Base-by-base conservation (phyloP, 495 filamentous ascomycete genomes). In the Hypoxylon lienhwacheense region DNA sequence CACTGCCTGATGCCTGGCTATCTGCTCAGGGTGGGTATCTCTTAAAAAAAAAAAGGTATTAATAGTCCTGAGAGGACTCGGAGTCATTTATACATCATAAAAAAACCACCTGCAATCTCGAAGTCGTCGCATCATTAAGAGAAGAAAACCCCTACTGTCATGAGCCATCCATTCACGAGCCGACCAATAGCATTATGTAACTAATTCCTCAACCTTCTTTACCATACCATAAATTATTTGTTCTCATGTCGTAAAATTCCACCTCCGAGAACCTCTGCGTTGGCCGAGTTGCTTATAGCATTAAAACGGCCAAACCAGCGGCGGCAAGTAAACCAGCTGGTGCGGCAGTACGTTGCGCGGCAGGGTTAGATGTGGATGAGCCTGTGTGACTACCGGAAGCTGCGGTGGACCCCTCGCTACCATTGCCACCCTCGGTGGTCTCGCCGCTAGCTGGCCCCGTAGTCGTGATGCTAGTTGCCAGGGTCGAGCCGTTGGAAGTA, bases 71-170 rank as follows among this genome's bases (percentile, higher is more conserved):
- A 14, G 25, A 45, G 47, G 62, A 65, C 65, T 24, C 33, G 45
- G 50, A 52, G 44, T 62, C 65, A 63, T 67, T 67, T 55, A 67
- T 65, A 67, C 65, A 67, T 65, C 55, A 51, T 67, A 59, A 67
- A 59, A 54, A 57, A 63, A 44, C 54, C 47, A 15, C 48, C 45
- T 28, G 51, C 33, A 53, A 43, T 37, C 37, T 57, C 39, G 22
- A 53, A 53, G 36, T 62, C 59, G 48, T 62, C 53, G 42, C 53
- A 57, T 62, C 59, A 37, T 62, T 36, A 57, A 56, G 47, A 24
- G 24, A 61, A 57, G 54, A 35, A 37, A 59, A 50, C 25, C 48
- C 55, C 44, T 45, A 19, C 48, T 31, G 47, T 60, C 48, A 42
- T 61, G 50, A 49, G 44, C 47, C 57, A 28, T 59, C 46, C 62